phyloP scores from a whole-genome alignment of 2,329 filamentous ascomycete genomes.

The Fusarium stilboides region DNA sequence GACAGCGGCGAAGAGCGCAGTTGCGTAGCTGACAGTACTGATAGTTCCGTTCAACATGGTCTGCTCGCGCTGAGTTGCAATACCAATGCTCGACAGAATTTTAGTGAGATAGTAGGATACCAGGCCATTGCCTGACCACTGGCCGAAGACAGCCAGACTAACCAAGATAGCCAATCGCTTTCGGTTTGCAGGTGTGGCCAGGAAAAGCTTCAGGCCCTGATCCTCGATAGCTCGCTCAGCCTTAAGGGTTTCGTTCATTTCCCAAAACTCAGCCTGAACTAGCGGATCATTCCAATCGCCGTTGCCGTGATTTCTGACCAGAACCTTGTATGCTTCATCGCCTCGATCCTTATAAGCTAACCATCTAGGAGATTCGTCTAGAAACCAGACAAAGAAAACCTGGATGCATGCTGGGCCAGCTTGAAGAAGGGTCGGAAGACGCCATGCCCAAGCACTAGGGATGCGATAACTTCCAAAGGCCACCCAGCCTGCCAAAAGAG shows the following conservation, averaged over 20 bases:
- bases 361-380: conserved; percentile 37
- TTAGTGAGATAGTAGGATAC: conserved; percentile 48
- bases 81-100: conserved; percentile 47
- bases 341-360: conserved; percentile 19
- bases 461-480: conserved; percentile 34
- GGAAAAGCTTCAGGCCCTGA: conserved; percentile 9
- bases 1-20: conserved; percentile 15
- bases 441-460: conserved; percentile 31
- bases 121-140: conserved; percentile 54
- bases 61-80: conserved; percentile 27
- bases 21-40: conserved; percentile 32
- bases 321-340: conserved; percentile 21
- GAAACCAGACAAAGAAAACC: conserved; percentile 29
- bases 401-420: conserved; percentile 27
- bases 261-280: conserved; percentile 31
- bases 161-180: conserved; percentile 56
- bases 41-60: conserved; percentile 31
- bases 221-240: conserved; percentile 30
- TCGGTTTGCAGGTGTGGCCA: conserved; percentile 46
- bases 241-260: conserved; percentile 38
- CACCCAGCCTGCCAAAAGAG: conserved; percentile 28
- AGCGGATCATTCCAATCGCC: conserved; percentile 64
- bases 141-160: conserved; percentile 59
- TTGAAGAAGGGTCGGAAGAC: conserved; percentile 37
- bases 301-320: conserved; percentile 30